Evolutionary conservation across 208 protist species (phyloP).

Genomic region (Wallacemonas sp.): DNA sequence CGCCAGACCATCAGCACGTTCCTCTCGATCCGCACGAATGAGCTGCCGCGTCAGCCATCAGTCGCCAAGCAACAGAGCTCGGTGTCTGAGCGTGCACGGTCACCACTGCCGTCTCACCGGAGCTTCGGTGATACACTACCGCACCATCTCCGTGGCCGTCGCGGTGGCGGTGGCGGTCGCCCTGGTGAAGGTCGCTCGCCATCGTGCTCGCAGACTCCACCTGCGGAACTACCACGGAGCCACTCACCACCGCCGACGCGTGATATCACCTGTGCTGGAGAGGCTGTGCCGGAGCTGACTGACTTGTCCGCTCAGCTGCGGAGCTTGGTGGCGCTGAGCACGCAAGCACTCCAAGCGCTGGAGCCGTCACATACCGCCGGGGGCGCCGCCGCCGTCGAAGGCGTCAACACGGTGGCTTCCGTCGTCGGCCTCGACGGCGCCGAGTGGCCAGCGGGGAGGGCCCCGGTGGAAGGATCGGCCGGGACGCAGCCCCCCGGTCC

Average conservation of each 20-base stretch:
- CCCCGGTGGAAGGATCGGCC: not conserved
- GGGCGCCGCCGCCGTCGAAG: not conserved
- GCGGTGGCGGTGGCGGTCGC: not conserved
- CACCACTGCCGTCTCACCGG: not conserved
- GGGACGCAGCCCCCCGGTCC: not conserved
- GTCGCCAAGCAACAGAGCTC: not conserved
- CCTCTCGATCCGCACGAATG: not conserved
- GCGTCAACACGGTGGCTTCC: not conserved
- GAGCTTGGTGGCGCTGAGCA: not conserved
- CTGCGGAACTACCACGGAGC: not conserved
- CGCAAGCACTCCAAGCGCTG: not conserved
- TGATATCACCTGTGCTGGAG: not conserved
- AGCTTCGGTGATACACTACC: conserved; percentile 6
- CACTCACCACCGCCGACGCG: not conserved
- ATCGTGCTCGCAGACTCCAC: conserved; percentile 2
- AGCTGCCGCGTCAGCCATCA: not conserved
- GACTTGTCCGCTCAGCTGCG: not conserved
- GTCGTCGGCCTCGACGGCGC: not conserved
- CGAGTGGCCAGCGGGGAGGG: not conserved
- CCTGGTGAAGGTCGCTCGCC: not conserved
- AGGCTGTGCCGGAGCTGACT: not conserved
- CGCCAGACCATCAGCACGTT: not conserved
- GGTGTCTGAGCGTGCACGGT: not conserved
- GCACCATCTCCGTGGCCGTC: conserved; percentile 1
- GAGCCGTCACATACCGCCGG: not conserved